phyloP scores from a whole-genome alignment of 345 rosid species.

The Lumnitzera racemosa region DNA sequence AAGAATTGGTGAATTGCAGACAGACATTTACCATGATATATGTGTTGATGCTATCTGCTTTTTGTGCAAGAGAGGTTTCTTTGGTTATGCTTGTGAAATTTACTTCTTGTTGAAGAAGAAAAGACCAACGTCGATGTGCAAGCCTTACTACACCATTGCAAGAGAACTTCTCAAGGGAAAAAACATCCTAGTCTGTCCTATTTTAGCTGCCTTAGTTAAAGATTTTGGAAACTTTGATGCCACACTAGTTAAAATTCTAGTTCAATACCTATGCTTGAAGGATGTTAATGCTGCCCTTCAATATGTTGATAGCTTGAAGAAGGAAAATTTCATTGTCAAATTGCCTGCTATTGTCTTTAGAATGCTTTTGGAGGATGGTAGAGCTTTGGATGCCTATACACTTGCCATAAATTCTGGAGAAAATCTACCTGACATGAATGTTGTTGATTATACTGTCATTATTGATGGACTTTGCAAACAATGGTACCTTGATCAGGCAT shows the following conservation, averaged over 20 bases:
- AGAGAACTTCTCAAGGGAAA: constrained; percentile 30
- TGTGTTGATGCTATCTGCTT: constrained; percentile 41
- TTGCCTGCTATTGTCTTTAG: constrained; percentile 34
- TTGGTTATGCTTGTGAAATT: constrained; percentile 35
- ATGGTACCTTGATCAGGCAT: constrained; percentile 51
- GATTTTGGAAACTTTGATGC: constrained; percentile 41
- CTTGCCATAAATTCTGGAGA: constrained; percentile 37
- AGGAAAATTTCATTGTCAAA: constrained; percentile 16
- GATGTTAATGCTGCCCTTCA: constrained; percentile 21
- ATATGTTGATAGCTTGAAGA: constrained; percentile 34
- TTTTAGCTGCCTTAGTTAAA: constrained; percentile 32
- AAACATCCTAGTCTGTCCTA: constrained; percentile 20
- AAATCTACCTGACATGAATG: constrained; percentile 41
- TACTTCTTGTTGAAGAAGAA: constrained; percentile 41
- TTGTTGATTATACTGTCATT: constrained; percentile 51
- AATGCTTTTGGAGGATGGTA: constrained; percentile 35
- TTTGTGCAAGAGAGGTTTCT: constrained; percentile 50
- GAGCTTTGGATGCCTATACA: constrained; percentile 56
- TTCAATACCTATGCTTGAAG: constrained; percentile 40
- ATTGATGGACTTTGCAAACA: constrained; percentile 67
- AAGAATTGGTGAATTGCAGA: constrained; percentile 31
- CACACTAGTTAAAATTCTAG: constrained; percentile 25
- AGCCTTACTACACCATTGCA: constrained; percentile 31
- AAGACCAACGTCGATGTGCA: constrained; percentile 20
- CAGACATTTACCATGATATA: constrained; percentile 20